Evolutionary conservation across 2,329 filamentous ascomycete genomes (phyloP).

Genomic region (Neofusicoccum kwambonambiense): DNA sequence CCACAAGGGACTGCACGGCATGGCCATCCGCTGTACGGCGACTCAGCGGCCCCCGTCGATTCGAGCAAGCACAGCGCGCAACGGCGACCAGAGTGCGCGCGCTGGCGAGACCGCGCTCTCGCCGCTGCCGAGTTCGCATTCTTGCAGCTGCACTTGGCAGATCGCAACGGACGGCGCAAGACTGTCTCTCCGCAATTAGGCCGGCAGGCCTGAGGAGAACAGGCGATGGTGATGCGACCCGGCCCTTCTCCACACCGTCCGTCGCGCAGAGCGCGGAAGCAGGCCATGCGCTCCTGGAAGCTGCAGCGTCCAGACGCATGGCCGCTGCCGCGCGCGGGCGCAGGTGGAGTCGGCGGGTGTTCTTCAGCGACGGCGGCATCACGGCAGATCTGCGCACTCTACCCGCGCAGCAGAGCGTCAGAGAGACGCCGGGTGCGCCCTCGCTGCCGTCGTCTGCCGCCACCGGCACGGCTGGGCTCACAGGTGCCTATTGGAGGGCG

Average conservation of each 20-base stretch:
- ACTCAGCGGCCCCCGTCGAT: slow-evolving; percentile 8
- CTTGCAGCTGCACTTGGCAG: slow-evolving; percentile 19
- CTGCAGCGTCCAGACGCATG: background rate
- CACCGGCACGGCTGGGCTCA: background rate
- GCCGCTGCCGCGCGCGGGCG: background rate
- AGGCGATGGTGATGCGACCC: slow-evolving; percentile 18
- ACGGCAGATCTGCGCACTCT: slow-evolving; percentile 14
- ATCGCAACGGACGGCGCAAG: slow-evolving; percentile 16
- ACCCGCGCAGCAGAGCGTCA: slow-evolving; percentile 8
- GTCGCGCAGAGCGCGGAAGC: slow-evolving; percentile 10
- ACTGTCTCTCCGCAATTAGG: slow-evolving; percentile 18
- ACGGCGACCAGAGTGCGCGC: background rate
- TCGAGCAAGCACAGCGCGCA: slow-evolving; percentile 6
- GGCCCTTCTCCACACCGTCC: slow-evolving; percentile 14
- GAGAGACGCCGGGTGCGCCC: background rate
- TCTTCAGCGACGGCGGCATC: slow-evolving; percentile 14
- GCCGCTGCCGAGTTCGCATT: slow-evolving; percentile 15
- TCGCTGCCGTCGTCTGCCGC: slow-evolving; percentile 1
- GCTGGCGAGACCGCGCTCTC: slow-evolving; percentile 9
- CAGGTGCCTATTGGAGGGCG: background rate
- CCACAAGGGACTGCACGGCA: slow-evolving; percentile 15
- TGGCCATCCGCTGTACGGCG: slow-evolving; percentile 6
- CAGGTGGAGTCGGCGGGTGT: slow-evolving; percentile 9
- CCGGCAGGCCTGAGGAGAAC: slow-evolving; percentile 14
- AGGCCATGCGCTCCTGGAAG: background rate